phyloP scores from a whole-genome alignment of 176 grass and related monocot genomes.

The Rhynchospora breviuscula region DNA sequence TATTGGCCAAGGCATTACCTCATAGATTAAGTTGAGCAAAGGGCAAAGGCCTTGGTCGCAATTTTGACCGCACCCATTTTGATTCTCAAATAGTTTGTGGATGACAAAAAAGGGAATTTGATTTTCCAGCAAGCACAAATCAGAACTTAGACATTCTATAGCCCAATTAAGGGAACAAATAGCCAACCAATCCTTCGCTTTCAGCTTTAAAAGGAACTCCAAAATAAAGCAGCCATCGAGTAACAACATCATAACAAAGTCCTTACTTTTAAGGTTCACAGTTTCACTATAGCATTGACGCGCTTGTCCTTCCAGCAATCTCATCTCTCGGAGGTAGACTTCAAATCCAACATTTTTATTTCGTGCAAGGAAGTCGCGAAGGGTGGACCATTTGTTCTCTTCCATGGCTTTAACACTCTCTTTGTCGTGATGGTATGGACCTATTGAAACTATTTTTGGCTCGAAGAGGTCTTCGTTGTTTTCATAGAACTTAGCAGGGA shows the following conservation, averaged over 20 bases:
- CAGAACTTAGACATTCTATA: slow-evolving; percentile 34
- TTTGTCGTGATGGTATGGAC: too few species aligned
- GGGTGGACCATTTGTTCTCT: too few species aligned
- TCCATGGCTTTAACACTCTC: too few species aligned
- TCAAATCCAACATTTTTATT: too few species aligned
- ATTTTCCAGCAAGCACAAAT: neutral
- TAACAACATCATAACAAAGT: neutral
- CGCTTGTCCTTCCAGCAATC: too few species aligned
- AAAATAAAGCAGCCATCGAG: slow-evolving; percentile 32
- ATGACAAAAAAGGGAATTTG: neutral
- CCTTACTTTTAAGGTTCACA: neutral
- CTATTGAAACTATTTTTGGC: neutral
- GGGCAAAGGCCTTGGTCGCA: too few species aligned
- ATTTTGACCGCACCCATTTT: fast-evolving
- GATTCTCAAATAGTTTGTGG: neutral
- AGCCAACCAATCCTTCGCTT: neutral
- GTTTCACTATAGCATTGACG: too few species aligned
- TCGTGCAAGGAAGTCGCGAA: too few species aligned
- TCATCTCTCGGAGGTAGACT: too few species aligned
- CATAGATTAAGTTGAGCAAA: neutral
- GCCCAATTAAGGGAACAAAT: slow-evolving; percentile 9
- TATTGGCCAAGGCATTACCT: too few species aligned
- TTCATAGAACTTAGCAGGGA: neutral
- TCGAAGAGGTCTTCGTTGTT: neutral
- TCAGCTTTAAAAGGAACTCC: neutral